These are phyloP conservation scores for Eucalyptus urophylla DNA, from an alignment of 345 rosid species.

Conservation along the genomic window DNA sequence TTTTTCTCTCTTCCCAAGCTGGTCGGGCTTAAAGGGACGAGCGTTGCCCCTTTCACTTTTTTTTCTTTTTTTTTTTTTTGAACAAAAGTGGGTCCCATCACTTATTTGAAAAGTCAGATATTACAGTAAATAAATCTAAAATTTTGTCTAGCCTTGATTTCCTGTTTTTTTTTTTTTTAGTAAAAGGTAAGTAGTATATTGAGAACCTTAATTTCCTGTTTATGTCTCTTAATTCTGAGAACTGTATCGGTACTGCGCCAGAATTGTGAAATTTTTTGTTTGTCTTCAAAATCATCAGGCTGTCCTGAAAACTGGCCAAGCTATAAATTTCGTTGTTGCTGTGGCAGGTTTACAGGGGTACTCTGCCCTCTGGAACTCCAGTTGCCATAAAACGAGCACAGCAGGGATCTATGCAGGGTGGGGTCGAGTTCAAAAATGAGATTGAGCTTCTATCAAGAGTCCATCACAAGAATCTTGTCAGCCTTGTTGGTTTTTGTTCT, in stretches of 20 bases:
- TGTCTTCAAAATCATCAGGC: neutral
- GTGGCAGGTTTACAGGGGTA: constrained; percentile 63
- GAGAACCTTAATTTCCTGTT: neutral
- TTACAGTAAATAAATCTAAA: too few species aligned
- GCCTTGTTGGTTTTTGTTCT: constrained; percentile 63
- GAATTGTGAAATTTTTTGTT: too few species aligned
- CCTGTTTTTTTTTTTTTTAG: too few species aligned
- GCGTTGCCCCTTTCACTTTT: too few species aligned
- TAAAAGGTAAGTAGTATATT: too few species aligned
- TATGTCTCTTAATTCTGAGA: neutral
- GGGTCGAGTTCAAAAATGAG: constrained; percentile 71
- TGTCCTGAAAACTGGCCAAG: neutral
- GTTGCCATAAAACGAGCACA: constrained; percentile 76
- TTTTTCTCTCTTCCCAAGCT: too few species aligned
- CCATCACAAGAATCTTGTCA: constrained; percentile 71
- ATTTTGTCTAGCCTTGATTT: too few species aligned
- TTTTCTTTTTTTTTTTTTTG: too few species aligned
- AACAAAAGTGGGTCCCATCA: too few species aligned
- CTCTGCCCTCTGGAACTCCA: constrained; percentile 35
- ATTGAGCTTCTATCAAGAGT: constrained; percentile 82
- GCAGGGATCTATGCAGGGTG: constrained; percentile 82
- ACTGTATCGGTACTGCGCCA: too few species aligned
- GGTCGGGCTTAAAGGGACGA: too few species aligned
- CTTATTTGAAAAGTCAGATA: too few species aligned
- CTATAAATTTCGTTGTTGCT: neutral